A percentile compares a stretch with the other conserved stretches of the same genome.
Evolutionary conservation across 2,329 filamentous ascomycete genomes (phyloP).

Genomic region (Zasmidium cellare): DNA sequence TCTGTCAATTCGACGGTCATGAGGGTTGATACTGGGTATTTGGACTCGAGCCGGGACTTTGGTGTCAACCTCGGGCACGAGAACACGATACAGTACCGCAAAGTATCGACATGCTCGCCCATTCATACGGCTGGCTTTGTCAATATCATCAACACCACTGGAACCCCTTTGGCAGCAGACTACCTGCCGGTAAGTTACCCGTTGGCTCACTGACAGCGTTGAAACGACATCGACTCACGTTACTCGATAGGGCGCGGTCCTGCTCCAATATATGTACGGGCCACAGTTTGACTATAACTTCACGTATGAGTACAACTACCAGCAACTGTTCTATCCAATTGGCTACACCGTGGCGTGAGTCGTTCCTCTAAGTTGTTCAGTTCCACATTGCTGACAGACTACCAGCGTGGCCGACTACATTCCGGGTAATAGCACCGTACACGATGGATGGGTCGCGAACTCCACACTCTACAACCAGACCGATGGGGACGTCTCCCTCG

Average conservation of each 20-base stretch:
- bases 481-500: constrained; percentile 1
- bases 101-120: neutral
- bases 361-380: neutral
- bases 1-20: neutral
- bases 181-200: neutral
- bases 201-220: no score
- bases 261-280: neutral
- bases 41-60: neutral
- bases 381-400: neutral
- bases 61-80: neutral
- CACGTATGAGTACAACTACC: neutral
- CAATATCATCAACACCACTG: neutral
- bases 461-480: neutral
- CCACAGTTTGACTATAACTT: neutral
- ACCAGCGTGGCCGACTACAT: neutral
- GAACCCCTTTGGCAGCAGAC: neutral
- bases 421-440: neutral
- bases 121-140: neutral
- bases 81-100: neutral
- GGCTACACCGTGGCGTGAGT: neutral
- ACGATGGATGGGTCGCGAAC: neutral
- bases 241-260: neutral
- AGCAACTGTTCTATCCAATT: neutral
- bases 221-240: neutral
- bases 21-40: neutral